Conservation (phyloP, 2,329 filamentous ascomycete species). For the Zymoseptoria pseudotritici region DNA sequence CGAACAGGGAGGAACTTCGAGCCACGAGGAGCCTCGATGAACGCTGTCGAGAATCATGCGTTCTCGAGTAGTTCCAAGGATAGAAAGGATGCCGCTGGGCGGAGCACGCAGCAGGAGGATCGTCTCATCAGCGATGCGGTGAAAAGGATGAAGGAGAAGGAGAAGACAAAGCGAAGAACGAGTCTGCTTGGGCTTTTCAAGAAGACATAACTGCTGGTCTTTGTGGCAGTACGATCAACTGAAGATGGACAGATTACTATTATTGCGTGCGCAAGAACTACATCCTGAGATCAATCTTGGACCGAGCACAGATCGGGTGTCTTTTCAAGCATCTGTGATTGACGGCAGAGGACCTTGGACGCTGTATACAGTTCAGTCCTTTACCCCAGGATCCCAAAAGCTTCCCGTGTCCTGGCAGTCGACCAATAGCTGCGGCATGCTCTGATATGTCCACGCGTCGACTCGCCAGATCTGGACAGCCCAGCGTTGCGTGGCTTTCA, state of each 20-base stretch:
- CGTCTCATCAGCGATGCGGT: constrained; percentile 22
- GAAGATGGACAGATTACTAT: no score
- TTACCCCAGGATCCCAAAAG: not conserved
- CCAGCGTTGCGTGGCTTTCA: not conserved
- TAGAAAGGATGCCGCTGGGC: not conserved
- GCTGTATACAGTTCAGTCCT: not conserved
- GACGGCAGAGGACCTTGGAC: not conserved
- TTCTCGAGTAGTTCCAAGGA: not conserved
- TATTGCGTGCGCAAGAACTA: no score
- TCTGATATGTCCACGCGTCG: constrained; percentile 8
- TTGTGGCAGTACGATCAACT: not conserved
- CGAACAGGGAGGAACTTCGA: not conserved
- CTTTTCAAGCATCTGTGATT: not conserved
- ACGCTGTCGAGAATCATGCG: not conserved
- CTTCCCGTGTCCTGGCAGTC: not conserved
- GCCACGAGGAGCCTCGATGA: not conserved
- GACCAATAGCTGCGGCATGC: not conserved
- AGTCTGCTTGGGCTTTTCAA: constrained; percentile 20
- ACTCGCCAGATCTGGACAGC: constrained; percentile 8
- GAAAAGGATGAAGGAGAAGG: constrained; percentile 18
- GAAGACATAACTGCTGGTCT: constrained; percentile 5
- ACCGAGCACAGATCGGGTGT: not conserved
- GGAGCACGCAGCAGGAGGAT: constrained; percentile 1
- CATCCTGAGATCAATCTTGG: not conserved
- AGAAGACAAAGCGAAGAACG: constrained; percentile 11